These are phyloP conservation scores for Colletotrichum truncatum DNA, from an alignment of 2,329 filamentous ascomycete genomes.

Conservation along the genomic window DNA sequence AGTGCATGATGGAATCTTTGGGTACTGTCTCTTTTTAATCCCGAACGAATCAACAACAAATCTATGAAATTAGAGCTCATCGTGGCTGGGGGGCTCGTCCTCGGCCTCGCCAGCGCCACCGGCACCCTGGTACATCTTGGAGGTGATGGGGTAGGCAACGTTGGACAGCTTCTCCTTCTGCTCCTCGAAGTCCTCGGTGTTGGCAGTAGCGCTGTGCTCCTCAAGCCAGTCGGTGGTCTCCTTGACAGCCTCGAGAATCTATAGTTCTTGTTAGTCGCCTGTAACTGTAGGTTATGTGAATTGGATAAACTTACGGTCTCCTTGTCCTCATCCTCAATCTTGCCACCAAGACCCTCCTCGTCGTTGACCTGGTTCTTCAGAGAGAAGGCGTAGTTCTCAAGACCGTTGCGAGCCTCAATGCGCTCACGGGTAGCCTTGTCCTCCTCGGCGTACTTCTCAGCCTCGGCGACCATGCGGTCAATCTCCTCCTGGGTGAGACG, in stretches of 20 bases:
- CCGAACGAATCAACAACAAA: constrained; percentile 31
- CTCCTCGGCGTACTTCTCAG: constrained; percentile 98
- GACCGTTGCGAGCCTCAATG: constrained; percentile 94
- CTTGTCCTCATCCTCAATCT: constrained; percentile 99
- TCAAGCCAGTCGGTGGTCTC: constrained; percentile 97
- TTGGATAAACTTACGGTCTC: constrained; percentile 73
- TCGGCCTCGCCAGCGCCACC: constrained; percentile 70
- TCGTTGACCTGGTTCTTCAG: constrained; percentile 99
- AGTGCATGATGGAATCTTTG: constrained; percentile 28
- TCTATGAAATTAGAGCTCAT: constrained; percentile 75
- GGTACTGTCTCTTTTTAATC: constrained; percentile 29
- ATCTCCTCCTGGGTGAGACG: constrained; percentile 97
- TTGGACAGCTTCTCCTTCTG: constrained; percentile 99
- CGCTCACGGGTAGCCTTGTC: constrained; percentile 98
- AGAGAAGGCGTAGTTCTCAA: constrained; percentile 99
- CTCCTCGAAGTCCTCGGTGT: constrained; percentile 96
- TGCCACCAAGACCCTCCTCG: constrained; percentile 94
- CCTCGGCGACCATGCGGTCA: constrained; percentile 98
- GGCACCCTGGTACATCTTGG: constrained; percentile 87
- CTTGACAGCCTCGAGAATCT: constrained; percentile 95
- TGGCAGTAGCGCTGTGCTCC: constrained; percentile 87
- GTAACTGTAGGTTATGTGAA: constrained; percentile 31
- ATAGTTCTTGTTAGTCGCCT: not conserved
- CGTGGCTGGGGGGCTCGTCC: constrained; percentile 75
- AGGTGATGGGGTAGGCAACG: constrained; percentile 98